Base-by-base conservation (phyloP, 352 stramenopile genomes). In the Pythium myriotylum region DNA sequence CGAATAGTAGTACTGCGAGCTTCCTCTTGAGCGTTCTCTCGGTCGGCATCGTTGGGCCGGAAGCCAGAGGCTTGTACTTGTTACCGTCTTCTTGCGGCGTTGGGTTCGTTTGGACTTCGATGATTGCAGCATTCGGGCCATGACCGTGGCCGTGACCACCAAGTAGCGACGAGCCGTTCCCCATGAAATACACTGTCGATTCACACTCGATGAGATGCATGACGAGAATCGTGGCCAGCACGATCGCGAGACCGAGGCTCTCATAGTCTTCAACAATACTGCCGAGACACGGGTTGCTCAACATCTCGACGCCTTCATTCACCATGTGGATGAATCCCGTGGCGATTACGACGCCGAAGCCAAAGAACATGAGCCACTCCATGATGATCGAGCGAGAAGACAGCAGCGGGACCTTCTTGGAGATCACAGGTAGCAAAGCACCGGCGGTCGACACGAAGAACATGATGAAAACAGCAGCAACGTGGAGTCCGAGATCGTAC, bases 291-390 rank as follows among this genome's bases (percentile, higher is more conserved):
- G 77, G 72, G 19, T 89, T 51, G 39, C 70, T 77, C n/a, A 92
- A 59, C 46, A 70, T 80, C 43, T 84, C 75, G 29, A 81, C 57
- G 24, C 71, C 79, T 35, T 88, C 77, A 37, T 72, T 81, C 24
- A 88, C 65, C 73, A 90, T 88, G 70, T 92, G 84, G 53, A 92
- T 87, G 40, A 90, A 70, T 27, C 76, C 74, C 14, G 81, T 89
- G 48, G 74, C 60, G 39, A 91, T 68, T 24, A 92, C 77, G 12
- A 89, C 79, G 43, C 84, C 84, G 55, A 80, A 84, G 0, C 76
- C 77, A 54, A 91, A 84, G 1, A 75, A 66, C 32, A 80, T 76
- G 37, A 88, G 72, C 33, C 72, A 73, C 54, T 84, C 68, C 59
- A 89, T 76, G 20, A 79, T 67, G 13, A 78, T 26, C 22, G 68